Conservation (phyloP, 1,284 basidiomycete species). For the Wallemia mellicola region DNA sequence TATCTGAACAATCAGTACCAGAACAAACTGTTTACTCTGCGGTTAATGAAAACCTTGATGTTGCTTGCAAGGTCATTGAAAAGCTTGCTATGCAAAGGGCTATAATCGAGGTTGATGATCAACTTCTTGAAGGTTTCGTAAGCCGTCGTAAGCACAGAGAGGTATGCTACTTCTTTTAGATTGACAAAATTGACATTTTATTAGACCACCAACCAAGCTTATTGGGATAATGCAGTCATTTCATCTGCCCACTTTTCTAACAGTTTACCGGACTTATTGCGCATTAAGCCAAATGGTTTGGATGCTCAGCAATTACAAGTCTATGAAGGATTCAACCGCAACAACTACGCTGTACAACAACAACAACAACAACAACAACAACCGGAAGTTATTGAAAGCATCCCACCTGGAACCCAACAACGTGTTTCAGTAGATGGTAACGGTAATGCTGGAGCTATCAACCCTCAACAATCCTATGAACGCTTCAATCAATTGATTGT, state of each 20-base stretch:
- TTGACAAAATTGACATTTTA: background rate
- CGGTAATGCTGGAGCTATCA: background rate
- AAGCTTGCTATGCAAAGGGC: constrained; percentile 95
- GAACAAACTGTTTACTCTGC: constrained; percentile 36
- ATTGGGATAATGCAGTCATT: constrained; percentile 48
- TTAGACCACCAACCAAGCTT: constrained; percentile 37
- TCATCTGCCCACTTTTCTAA: constrained; percentile 42
- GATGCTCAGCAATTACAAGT: constrained; percentile 55
- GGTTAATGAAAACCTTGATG: constrained; percentile 74
- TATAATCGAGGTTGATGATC: constrained; percentile 77
- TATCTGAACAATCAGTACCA: constrained; percentile 23
- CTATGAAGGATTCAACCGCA: constrained; percentile 56
- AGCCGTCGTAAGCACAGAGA: constrained; percentile 63
- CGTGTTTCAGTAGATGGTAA: background rate
- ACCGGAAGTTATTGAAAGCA: background rate
- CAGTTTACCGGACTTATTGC: constrained; percentile 61
- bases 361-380: background rate
- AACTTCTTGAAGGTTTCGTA: constrained; percentile 52
- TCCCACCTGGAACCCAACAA: background rate
- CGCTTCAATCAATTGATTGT: constrained; percentile 29
- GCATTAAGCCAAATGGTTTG: constrained; percentile 55
- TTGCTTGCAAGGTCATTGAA: constrained; percentile 81
- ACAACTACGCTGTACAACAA: constrained; percentile 6
- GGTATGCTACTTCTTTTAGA: constrained; percentile 18
- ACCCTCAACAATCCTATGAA: background rate